Evolutionary conservation across 495 filamentous ascomycete genomes (phyloP).

Genomic region (Penicillium antarcticum): DNA sequence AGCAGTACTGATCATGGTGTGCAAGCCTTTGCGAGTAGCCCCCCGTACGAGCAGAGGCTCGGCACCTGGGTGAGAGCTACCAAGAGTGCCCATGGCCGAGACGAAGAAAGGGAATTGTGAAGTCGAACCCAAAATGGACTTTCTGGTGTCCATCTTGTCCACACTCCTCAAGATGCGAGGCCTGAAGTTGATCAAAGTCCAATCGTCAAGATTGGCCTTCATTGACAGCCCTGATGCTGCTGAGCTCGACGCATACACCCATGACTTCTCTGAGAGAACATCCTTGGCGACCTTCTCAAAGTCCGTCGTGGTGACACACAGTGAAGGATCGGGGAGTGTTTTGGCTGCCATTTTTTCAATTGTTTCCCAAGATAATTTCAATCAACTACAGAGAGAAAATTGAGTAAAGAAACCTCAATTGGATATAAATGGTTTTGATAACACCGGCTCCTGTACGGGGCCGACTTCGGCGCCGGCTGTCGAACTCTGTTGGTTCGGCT

Average conservation of each 20-base stretch:
- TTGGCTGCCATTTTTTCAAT: constrained; percentile 1
- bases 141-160: constrained; percentile 13
- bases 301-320: constrained; percentile 14
- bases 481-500: background rate
- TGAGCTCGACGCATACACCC: constrained; percentile 21
- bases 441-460: background rate
- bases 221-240: constrained; percentile 16
- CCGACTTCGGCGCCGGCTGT: background rate
- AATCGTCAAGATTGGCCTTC: constrained; percentile 18
- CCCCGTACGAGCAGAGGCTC: constrained; percentile 15
- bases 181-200: constrained; percentile 21
- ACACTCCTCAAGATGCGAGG: constrained; percentile 21
- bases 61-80: constrained; percentile 13
- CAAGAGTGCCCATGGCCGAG: constrained; percentile 18
- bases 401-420: background rate
- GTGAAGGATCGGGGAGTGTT: constrained; percentile 1
- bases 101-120: constrained; percentile 17
- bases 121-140: constrained; percentile 8
- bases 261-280: constrained; percentile 17
- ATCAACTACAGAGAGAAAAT: background rate
- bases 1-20: constrained; percentile 17
- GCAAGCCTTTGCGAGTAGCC: constrained; percentile 14
- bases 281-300: constrained; percentile 17
- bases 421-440: background rate
- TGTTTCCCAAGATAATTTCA: background rate